Conservation (phyloP, 2,329 filamentous ascomycete species). For the Paraconiothyrium sp. region DNA sequence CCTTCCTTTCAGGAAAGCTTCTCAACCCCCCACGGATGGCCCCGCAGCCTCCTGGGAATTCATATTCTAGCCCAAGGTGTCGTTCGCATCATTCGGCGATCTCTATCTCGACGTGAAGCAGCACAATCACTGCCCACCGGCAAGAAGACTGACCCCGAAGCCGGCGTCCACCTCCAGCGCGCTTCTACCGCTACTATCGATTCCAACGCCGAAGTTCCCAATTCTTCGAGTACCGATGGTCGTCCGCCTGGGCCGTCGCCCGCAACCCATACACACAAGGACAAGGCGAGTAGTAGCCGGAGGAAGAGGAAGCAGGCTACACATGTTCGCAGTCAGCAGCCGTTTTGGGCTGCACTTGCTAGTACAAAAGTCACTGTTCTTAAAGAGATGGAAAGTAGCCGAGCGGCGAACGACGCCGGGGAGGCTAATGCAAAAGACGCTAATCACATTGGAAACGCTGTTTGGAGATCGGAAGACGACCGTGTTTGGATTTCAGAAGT, state of each 20-base stretch:
- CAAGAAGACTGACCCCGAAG: conserved; percentile 68
- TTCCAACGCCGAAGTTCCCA: conserved; percentile 62
- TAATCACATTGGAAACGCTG: conserved; percentile 78
- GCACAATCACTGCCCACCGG: conserved; percentile 44
- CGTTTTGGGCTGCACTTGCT: conserved; percentile 91
- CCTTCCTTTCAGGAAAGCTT: conserved; percentile 48
- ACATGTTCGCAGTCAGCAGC: conserved; percentile 88
- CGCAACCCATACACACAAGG: conserved; percentile 62
- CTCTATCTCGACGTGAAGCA: conserved; percentile 50
- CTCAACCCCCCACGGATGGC: conserved; percentile 67
- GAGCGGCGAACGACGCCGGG: conserved; percentile 75
- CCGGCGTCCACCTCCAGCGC: conserved; percentile 53
- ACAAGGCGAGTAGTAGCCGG: conserved; percentile 74
- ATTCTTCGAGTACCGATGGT: conserved; percentile 56
- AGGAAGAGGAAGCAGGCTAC: conserved; percentile 91
- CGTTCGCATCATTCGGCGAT: conserved; percentile 71
- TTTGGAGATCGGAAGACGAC: conserved; percentile 73
- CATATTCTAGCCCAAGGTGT: conserved; percentile 79
- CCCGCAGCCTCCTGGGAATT: conserved; percentile 74
- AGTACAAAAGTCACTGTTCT: conserved; percentile 97
- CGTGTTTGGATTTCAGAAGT: conserved; percentile 86
- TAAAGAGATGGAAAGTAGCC: conserved; percentile 79
- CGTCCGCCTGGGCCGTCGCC: conserved; percentile 62
- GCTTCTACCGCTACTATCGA: conserved; percentile 46
- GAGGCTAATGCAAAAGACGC: conserved; percentile 80